Percentiles rank a stretch among this genome's conserved stretches.
phyloP scores from a whole-genome alignment of 306 rosid genomes.

The Ceratonia siliqua region DNA sequence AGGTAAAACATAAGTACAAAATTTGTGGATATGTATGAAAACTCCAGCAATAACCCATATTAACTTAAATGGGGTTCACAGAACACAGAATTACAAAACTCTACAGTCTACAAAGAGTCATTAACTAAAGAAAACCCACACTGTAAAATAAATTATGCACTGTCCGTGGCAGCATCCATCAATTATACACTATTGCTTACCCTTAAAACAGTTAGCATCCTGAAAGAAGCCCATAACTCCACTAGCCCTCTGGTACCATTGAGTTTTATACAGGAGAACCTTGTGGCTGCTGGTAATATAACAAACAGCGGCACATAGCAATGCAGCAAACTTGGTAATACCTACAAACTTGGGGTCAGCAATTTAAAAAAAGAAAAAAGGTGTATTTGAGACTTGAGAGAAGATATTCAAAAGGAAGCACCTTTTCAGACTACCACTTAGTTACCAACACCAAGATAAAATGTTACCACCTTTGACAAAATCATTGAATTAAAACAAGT shows the following conservation, averaged over 20 bases:
- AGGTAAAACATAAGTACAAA: not conserved
- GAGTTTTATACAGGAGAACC: slow-evolving; percentile 50
- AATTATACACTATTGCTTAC: slow-evolving; percentile 42
- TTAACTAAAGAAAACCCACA: slow-evolving; percentile 9
- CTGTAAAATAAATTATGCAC: not conserved
- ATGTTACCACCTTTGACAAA: not conserved
- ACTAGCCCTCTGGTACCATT: slow-evolving; percentile 78
- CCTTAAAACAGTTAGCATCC: slow-evolving; percentile 50
- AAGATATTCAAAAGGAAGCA: not conserved
- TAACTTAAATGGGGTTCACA: not conserved
- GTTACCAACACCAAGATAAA: not conserved
- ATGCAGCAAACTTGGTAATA: slow-evolving; percentile 31
- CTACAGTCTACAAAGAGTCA: not conserved
- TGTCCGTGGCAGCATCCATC: not conserved
- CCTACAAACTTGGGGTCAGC: slow-evolving; percentile 45
- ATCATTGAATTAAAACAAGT: not conserved
- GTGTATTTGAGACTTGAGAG: not conserved
- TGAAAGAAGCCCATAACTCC: slow-evolving; percentile 70
- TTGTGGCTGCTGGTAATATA: slow-evolving; percentile 32
- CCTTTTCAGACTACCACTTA: not conserved
- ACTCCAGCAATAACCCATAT: not conserved
- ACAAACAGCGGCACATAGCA: slow-evolving; percentile 40
- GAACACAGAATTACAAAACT: slow-evolving; percentile 1
- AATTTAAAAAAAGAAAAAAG: slow-evolving; percentile 7
- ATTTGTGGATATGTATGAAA: not conserved